phyloP scores from a whole-genome alignment of 192 early-diverging fungal species.

The Paraglomus occultum region DNA sequence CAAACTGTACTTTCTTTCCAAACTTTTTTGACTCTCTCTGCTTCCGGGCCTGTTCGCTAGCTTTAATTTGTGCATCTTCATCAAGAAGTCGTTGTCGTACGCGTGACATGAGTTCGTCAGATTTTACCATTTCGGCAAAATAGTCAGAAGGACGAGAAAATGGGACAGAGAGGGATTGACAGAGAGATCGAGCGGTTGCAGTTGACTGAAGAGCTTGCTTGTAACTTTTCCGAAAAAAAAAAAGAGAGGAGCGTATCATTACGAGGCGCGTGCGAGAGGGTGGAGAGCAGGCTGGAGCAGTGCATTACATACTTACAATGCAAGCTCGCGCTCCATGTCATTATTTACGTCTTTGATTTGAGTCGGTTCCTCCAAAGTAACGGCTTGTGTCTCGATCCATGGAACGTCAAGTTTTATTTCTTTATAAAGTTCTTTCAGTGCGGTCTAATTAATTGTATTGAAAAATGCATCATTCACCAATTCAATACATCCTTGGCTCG shows the following conservation, averaged over 20 bases:
- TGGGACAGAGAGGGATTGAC: conserved; percentile 64
- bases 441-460: conserved; percentile 39
- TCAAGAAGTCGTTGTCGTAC: conserved; percentile 85
- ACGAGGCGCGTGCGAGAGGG: not conserved
- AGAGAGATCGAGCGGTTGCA: conserved; percentile 57
- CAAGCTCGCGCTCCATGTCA: conserved; percentile 90
- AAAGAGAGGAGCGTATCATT: not conserved
- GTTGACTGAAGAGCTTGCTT: conserved; percentile 86
- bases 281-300: not conserved
- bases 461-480: too few relatives aligned
- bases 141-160: conserved; percentile 91
- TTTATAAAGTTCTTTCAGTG: conserved; percentile 56
- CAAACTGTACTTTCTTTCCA: conserved; percentile 94
- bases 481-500: too few relatives aligned
- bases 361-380: conserved; percentile 56
- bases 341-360: conserved; percentile 68
- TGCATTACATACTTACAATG: conserved; percentile 48
- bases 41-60: conserved; percentile 78
- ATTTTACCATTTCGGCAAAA: conserved; percentile 99
- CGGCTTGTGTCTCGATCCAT: conserved; percentile 70
- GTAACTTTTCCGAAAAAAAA: conserved; percentile 42
- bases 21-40: conserved; percentile 94
- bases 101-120: conserved; percentile 90
- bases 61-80: conserved; percentile 76
- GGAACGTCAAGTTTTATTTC: conserved; percentile 60